Evolutionary conservation across 495 filamentous ascomycete species (phyloP).

Genomic region (Hyphodiscus hymeniophilus): DNA sequence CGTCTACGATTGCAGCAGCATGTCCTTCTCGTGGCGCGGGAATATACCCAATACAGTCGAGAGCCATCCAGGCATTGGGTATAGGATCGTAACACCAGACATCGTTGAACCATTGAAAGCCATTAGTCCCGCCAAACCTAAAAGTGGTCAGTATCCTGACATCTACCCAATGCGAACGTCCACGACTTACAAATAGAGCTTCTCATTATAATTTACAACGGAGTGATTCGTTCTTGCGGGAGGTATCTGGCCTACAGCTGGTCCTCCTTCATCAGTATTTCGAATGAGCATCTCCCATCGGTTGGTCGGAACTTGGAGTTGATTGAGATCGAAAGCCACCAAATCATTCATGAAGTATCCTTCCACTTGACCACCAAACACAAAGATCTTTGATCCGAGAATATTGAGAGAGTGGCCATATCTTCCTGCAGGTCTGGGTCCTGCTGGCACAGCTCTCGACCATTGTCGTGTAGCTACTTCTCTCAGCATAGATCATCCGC

Average conservation of each 20-base stretch:
- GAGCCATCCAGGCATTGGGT: constrained; percentile 70
- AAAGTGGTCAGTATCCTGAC: constrained; percentile 2
- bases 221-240: constrained; percentile 93
- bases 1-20: constrained; percentile 83
- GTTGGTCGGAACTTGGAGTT: constrained; percentile 77
- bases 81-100: constrained; percentile 93
- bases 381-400: constrained; percentile 88
- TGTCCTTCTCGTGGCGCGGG: constrained; percentile 91
- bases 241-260: constrained; percentile 61
- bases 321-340: constrained; percentile 93
- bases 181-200: constrained; percentile 75
- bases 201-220: constrained; percentile 85
- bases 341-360: constrained; percentile 97
- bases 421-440: constrained; percentile 74
- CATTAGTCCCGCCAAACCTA: constrained; percentile 95
- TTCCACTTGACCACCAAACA: constrained; percentile 97
- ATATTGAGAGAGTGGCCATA: constrained; percentile 98
- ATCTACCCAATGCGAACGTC: background rate
- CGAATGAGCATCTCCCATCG: constrained; percentile 87
- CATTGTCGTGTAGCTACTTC: constrained; percentile 85
- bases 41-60: constrained; percentile 97
- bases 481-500: constrained; percentile 8
- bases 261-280: constrained; percentile 62
- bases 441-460: constrained; percentile 83
- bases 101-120: constrained; percentile 93